Evolutionary conservation across 805 yeast species (phyloP).

Genomic region (Candida maesae): DNA sequence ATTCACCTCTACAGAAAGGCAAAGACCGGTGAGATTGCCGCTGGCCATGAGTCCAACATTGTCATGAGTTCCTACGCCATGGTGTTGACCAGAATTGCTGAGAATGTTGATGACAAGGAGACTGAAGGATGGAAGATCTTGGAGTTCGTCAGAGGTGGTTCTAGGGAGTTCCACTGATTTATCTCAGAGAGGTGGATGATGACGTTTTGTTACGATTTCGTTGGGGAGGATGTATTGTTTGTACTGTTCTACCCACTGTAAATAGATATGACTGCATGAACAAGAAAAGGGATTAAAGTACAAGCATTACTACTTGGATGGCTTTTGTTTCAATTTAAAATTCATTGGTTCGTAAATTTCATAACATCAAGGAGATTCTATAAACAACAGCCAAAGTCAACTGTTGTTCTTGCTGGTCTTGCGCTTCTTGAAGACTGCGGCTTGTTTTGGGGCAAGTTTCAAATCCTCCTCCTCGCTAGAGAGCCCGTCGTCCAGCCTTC

Average conservation of each 20-base stretch:
- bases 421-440: slow-evolving; percentile 22
- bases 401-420: slow-evolving; percentile 12
- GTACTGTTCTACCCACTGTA: neutral
- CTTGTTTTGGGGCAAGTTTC: slow-evolving; percentile 1
- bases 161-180: slow-evolving; percentile 61
- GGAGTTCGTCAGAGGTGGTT: slow-evolving; percentile 91
- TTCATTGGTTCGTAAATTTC: neutral
- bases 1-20: slow-evolving; percentile 82
- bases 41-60: slow-evolving; percentile 93
- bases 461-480: slow-evolving; percentile 19
- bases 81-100: slow-evolving; percentile 92
- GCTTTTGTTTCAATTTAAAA: neutral
- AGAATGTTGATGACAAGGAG: slow-evolving; percentile 80
- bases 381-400: no score
- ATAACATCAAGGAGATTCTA: neutral
- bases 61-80: slow-evolving; percentile 91
- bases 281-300: neutral
- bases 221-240: neutral
- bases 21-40: slow-evolving; percentile 91
- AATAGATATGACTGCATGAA: slow-evolving; percentile 12
- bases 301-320: no score
- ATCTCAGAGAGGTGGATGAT: no score
- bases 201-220: neutral
- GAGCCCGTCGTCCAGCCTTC: slow-evolving; percentile 8
- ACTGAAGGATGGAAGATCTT: slow-evolving; percentile 97